phyloP scores from a whole-genome alignment of 805 yeast genomes.

The Ogataea trehalophila region DNA sequence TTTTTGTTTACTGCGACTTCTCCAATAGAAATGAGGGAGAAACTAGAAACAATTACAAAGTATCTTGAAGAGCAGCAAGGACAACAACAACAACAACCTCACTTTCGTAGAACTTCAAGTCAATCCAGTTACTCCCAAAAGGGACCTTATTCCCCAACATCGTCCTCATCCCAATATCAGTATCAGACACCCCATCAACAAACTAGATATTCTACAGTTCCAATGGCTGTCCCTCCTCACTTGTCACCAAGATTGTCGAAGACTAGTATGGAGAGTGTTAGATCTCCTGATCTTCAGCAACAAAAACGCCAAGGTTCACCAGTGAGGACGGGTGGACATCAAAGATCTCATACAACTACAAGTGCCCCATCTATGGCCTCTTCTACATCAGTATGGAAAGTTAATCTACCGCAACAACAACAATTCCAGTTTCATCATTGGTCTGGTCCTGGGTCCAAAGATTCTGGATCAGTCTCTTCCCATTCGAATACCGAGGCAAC shows the following conservation, averaged over 20 bases:
- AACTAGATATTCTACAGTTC: neutral
- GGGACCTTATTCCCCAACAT: constrained; percentile 1
- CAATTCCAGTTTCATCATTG: constrained; percentile 34
- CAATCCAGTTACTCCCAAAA: neutral
- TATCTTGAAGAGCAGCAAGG: neutral
- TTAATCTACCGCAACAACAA: constrained; percentile 28
- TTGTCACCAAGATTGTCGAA: constrained; percentile 5
- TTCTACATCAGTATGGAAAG: constrained; percentile 32
- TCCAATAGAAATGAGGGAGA: constrained; percentile 10
- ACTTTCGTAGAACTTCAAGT: neutral
- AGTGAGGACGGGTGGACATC: constrained; percentile 17
- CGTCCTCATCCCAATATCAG: neutral
- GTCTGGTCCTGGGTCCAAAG: constrained; percentile 28
- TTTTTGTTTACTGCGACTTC: constrained; percentile 15
- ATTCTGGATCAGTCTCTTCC: constrained; percentile 2
- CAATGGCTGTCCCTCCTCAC: constrained; percentile 3
- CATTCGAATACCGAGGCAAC: constrained; percentile 2
- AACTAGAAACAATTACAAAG: constrained; percentile 8
- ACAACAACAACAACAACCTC: constrained; percentile 3
- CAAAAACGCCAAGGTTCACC: constrained; percentile 14
- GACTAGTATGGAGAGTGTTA: neutral
- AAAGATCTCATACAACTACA: constrained; percentile 25
- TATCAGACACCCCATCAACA: constrained; percentile 3
- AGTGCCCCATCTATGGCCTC: constrained; percentile 18
- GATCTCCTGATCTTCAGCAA: neutral